Conservation (phyloP, 2,329 filamentous ascomycete species). For the Penicillium hordei region DNA sequence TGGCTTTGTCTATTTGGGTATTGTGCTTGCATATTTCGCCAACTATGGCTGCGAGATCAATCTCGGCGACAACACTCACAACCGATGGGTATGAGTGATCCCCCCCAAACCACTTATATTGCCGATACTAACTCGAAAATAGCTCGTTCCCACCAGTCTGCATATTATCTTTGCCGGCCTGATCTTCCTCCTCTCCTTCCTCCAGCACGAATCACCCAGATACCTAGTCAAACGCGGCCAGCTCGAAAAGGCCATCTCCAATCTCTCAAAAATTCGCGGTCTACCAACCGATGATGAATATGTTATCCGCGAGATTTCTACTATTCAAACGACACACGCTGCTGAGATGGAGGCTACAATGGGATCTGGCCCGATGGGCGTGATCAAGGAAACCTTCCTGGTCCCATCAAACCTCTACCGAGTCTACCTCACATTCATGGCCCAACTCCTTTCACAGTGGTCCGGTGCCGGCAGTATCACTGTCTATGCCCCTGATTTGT, state of each 20-base stretch:
- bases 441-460: slow-evolving; percentile 74
- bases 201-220: slow-evolving; percentile 68
- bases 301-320: slow-evolving; percentile 60
- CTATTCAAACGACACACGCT: slow-evolving; percentile 65
- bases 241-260: slow-evolving; percentile 47
- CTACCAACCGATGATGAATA: slow-evolving; percentile 62
- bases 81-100: slow-evolving; percentile 51
- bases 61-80: slow-evolving; percentile 46
- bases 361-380: slow-evolving; percentile 63
- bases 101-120: not conserved
- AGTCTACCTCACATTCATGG: slow-evolving; percentile 65
- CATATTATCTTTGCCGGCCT: slow-evolving; percentile 76
- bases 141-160: slow-evolving; percentile 65
- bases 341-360: slow-evolving; percentile 70
- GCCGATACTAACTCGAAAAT: slow-evolving; percentile 3
- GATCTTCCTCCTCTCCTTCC: slow-evolving; percentile 68
- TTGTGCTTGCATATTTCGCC: slow-evolving; percentile 76
- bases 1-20: slow-evolving; percentile 65
- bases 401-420: slow-evolving; percentile 70
- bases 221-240: slow-evolving; percentile 67
- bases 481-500: slow-evolving; percentile 72
- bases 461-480: slow-evolving; percentile 72
- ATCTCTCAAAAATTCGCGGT: slow-evolving; percentile 57
- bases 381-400: slow-evolving; percentile 67
- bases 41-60: slow-evolving; percentile 63